These are phyloP conservation scores for Mesembryanthemum crystallinum DNA, from an alignment of 148 eudicot species.

Conservation along the genomic window DNA sequence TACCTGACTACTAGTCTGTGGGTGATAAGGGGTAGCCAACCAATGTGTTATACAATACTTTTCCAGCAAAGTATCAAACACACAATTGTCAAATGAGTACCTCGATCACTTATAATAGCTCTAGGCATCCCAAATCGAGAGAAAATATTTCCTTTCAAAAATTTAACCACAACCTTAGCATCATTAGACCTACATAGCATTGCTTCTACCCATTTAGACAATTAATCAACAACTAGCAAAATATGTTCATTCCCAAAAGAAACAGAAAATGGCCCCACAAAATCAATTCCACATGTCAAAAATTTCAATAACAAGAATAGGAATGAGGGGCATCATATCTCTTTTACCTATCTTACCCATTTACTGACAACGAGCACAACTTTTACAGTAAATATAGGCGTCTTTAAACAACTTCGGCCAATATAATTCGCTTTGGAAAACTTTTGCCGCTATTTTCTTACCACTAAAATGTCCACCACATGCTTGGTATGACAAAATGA, in stretches of 20 bases:
- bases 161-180: constrained; percentile 1
- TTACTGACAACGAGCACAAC: background rate
- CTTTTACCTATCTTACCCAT: background rate
- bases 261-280: background rate
- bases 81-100: background rate
- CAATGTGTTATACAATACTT: background rate
- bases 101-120: background rate
- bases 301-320: background rate
- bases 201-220: constrained; percentile 6
- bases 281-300: constrained; percentile 7
- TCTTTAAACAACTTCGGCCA: background rate
- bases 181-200: background rate
- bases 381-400: background rate
- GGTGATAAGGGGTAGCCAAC: background rate
- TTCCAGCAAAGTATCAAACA: background rate
- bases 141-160: background rate
- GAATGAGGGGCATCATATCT: background rate
- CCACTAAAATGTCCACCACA: background rate
- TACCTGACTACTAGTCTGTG: background rate
- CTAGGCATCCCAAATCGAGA: constrained; percentile 18
- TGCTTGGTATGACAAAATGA: background rate
- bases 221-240: background rate
- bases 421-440: background rate
- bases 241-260: constrained; percentile 1
- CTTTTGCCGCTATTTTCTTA: background rate